phyloP scores from a whole-genome alignment of 2,329 filamentous ascomycete species.

The Aureobasidium musti region DNA sequence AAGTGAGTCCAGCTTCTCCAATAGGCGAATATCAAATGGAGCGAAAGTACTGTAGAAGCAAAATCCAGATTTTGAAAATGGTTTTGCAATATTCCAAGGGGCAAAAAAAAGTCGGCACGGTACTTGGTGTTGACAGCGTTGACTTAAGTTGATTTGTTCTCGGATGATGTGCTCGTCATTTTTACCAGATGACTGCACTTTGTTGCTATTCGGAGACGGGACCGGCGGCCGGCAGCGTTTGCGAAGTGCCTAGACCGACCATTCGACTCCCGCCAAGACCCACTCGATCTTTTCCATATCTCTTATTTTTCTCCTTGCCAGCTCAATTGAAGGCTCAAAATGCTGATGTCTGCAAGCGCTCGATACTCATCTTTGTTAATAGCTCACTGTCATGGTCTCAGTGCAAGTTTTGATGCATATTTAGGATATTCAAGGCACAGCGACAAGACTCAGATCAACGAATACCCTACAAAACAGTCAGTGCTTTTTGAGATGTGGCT shows the following conservation, averaged over 20 bases:
- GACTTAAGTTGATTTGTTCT: neutral
- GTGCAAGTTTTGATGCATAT: neutral
- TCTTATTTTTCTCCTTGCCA: neutral
- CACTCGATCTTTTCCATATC: no score
- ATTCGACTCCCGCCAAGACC: neutral
- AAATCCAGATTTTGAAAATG: neutral
- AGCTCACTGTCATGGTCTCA: neutral
- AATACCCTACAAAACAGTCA: neutral
- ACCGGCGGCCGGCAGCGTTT: neutral
- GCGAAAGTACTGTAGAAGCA: neutral
- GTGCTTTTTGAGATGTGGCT: neutral
- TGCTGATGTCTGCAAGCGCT: neutral
- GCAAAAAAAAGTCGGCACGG: neutral
- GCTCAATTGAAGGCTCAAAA: neutral
- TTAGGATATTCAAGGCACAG: neutral
- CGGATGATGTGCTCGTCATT: neutral
- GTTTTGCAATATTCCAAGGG: neutral
- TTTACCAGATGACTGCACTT: neutral
- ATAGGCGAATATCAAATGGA: no score
- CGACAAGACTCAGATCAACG: neutral
- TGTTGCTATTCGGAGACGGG: slow-evolving; percentile 5
- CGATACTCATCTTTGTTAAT: neutral
- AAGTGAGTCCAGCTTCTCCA: no score
- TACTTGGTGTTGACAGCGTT: neutral
- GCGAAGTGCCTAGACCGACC: neutral